Conservation (phyloP, 257 asterid species). For the Scutellaria galericulata region DNA sequence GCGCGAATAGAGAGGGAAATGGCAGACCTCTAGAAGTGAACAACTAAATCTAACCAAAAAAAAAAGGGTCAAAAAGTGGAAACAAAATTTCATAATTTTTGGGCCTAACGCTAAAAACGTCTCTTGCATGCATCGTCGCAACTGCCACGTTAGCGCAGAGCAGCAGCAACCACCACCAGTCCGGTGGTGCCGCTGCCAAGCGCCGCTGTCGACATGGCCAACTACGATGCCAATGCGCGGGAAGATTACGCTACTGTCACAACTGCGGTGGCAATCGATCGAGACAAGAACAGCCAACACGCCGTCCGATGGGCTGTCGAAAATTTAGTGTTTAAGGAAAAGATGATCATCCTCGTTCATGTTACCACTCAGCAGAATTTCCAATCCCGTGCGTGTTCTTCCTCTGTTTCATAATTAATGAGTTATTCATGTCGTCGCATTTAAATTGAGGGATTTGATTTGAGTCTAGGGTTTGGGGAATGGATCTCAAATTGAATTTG, state of each 20-base stretch:
- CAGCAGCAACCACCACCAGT: constrained; percentile 35
- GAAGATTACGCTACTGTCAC: constrained; percentile 33
- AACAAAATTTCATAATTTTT: not conserved
- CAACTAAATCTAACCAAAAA: not conserved
- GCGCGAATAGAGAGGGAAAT: not conserved
- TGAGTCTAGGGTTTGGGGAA: not conserved
- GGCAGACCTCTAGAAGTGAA: constrained; percentile 14
- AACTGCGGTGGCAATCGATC: constrained; percentile 73
- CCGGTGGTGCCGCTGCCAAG: constrained; percentile 37
- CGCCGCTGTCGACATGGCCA: constrained; percentile 39
- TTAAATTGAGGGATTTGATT: not conserved
- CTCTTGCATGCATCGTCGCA: constrained; percentile 42
- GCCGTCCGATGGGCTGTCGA: constrained; percentile 83
- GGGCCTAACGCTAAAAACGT: not conserved
- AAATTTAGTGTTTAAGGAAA: constrained; percentile 46
- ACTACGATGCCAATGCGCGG: constrained; percentile 24
- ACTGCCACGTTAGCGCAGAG: constrained; percentile 41
- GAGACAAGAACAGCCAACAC: constrained; percentile 74
- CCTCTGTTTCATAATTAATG: not conserved
- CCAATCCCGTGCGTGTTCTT: constrained; percentile 51
- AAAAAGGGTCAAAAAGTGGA: constrained; percentile 7
- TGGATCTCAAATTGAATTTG: not conserved
- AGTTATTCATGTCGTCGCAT: not conserved
- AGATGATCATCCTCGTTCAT: constrained; percentile 58
- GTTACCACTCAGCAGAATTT: constrained; percentile 46